phyloP scores from a whole-genome alignment of 768 basidiomycete species.

The Podaxis sp. region DNA sequence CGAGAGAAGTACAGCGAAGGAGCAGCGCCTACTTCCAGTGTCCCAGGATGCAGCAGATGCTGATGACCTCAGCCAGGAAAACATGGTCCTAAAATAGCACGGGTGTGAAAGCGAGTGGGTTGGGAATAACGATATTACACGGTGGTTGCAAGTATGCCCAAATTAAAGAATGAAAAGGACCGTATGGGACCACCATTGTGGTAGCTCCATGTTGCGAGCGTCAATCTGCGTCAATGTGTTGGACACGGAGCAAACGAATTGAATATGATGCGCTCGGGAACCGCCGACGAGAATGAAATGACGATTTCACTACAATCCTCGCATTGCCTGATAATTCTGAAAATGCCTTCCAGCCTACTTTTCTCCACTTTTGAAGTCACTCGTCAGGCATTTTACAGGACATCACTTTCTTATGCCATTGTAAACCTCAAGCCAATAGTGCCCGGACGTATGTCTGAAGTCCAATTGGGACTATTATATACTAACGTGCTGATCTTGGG shows the following conservation, averaged over 20 bases:
- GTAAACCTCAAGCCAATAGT: conserved; percentile 95
- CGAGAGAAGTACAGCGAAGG: not conserved
- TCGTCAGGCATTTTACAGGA: conserved; percentile 71
- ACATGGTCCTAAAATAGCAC: not conserved
- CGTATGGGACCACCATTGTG: not conserved
- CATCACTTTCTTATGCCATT: conserved; percentile 73
- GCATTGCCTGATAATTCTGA: not conserved
- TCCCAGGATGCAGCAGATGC: too few species aligned
- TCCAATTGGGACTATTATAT: not conserved
- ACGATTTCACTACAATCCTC: not conserved
- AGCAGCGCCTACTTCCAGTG: not conserved
- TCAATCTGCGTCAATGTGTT: not conserved
- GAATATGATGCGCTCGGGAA: not conserved
- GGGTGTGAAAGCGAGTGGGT: not conserved
- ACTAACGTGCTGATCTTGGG: not conserved
- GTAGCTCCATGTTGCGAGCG: not conserved
- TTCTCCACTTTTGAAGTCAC: conserved; percentile 84
- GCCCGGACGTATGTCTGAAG: conserved; percentile 76
- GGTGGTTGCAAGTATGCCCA: not conserved
- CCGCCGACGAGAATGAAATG: not conserved
- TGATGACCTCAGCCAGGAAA: not conserved
- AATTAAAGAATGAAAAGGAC: too few species aligned
- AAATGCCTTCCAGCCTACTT: conserved; percentile 41
- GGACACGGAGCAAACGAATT: not conserved
- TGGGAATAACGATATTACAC: not conserved